Conservation (phyloP, 1,284 basidiomycete species). For the Tilletia caries region DNA sequence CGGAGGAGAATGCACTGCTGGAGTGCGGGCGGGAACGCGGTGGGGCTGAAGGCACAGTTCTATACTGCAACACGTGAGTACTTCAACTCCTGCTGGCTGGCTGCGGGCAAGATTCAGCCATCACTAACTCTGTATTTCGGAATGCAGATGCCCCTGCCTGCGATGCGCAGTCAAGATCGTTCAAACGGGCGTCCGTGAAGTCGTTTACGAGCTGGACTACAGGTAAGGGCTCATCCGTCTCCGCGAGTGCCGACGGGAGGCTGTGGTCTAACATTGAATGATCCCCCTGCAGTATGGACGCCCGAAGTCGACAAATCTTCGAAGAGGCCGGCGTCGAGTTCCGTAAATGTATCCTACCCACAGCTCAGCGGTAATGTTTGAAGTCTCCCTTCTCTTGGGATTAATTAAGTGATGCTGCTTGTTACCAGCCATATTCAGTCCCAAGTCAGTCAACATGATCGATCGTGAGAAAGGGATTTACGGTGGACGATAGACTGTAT, state of each 20-base stretch:
- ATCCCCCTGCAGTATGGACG: slow-evolving; percentile 78
- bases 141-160: slow-evolving; percentile 83
- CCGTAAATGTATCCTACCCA: slow-evolving; percentile 29
- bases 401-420: too few species aligned
- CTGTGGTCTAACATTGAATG: slow-evolving; percentile 79
- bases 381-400: too few species aligned
- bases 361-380: not conserved
- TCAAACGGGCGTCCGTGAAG: slow-evolving; percentile 84
- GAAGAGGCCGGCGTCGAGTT: slow-evolving; percentile 54
- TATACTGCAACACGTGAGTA: slow-evolving; percentile 77
- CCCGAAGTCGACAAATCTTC: slow-evolving; percentile 53
- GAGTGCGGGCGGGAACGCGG: slow-evolving; percentile 74
- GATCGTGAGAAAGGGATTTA: too few species aligned
- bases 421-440: too few species aligned
- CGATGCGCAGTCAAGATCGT: slow-evolving; percentile 95
- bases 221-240: slow-evolving; percentile 71
- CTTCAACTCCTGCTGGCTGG: not conserved
- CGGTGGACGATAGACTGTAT: too few species aligned
- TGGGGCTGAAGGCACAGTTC: slow-evolving; percentile 63
- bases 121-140: not conserved
- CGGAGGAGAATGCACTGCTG: slow-evolving; percentile 94
- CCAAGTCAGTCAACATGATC: too few species aligned
- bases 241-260: slow-evolving; percentile 99
- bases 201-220: slow-evolving; percentile 93
- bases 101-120: too few species aligned